Percentiles rank a stretch among this genome's conserved stretches.
phyloP scores from a whole-genome alignment of 1,139 yeast genomes.

The Taiozyma sp. region DNA sequence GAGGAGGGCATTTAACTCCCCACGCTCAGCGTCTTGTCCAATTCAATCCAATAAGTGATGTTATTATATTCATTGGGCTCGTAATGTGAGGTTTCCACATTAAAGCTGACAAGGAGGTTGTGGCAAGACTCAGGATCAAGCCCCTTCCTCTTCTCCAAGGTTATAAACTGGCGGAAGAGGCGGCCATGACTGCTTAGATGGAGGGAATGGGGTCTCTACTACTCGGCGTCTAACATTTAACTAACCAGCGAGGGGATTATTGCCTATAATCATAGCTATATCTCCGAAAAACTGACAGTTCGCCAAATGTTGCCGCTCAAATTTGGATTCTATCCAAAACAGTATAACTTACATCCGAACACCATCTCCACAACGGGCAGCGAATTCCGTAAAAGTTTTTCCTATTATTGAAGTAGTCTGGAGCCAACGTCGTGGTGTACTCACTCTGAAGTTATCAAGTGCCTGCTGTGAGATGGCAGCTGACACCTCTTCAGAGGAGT shows the following conservation, averaged over 20 bases:
- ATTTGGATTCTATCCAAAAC: too few relatives aligned
- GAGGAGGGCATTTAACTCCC: slow-evolving; percentile 38
- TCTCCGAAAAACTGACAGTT: too few relatives aligned
- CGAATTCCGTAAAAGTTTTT: neutral
- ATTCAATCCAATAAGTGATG: slow-evolving; percentile 37
- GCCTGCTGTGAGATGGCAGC: neutral
- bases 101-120: slow-evolving; percentile 23
- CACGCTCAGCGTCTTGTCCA: slow-evolving; percentile 37
- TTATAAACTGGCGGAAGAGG: too few relatives aligned
- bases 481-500: neutral
- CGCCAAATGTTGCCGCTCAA: neutral
- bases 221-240: too few relatives aligned
- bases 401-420: too few relatives aligned
- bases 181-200: too few relatives aligned
- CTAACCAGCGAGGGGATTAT: too few relatives aligned
- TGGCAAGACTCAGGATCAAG: slow-evolving; percentile 13
- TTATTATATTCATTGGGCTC: slow-evolving; percentile 30
- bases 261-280: too few relatives aligned
- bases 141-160: slow-evolving; percentile 1
- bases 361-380: neutral
- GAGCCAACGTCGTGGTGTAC: too few relatives aligned
- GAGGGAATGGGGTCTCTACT: too few relatives aligned
- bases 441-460: too few relatives aligned
- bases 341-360: too few relatives aligned
- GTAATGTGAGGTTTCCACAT: slow-evolving; percentile 38